Percentiles rank a stretch among this genome's conserved stretches.
Evolutionary conservation across 73 alveolate genomes (phyloP).

Genomic region (Paramecium sexaurelia): DNA sequence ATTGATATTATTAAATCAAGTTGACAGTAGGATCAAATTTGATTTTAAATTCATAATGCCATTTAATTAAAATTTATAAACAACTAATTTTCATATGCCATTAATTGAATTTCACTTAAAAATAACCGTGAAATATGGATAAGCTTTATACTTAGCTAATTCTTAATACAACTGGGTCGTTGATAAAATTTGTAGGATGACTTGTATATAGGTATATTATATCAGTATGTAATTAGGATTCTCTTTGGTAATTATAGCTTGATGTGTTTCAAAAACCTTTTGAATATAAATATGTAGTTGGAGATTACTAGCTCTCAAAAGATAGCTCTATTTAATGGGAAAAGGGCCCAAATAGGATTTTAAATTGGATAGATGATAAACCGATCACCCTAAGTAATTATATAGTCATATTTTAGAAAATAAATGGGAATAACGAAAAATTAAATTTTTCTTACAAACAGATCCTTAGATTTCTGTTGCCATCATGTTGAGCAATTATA

Average conservation of each 20-base stretch:
- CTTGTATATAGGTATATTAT: neutral
- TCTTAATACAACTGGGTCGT: neutral
- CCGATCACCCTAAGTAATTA: neutral
- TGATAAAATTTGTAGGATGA: neutral
- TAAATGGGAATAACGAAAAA: neutral
- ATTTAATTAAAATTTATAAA: neutral
- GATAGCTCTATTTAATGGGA: neutral
- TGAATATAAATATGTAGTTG: neutral
- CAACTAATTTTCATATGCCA: neutral
- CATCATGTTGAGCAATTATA: neutral
- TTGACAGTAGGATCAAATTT: neutral
- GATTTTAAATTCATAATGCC: neutral
- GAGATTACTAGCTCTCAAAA: neutral
- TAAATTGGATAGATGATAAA: neutral
- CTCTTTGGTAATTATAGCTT: neutral
- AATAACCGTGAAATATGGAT: neutral
- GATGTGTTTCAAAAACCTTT: neutral
- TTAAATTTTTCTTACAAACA: neutral
- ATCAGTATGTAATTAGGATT: neutral
- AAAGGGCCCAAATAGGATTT: neutral
- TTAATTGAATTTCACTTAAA: neutral
- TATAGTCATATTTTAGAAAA: neutral
- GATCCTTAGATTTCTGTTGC: neutral
- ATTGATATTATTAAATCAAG: neutral
- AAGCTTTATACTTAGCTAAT: neutral